Evolutionary conservation across 2,329 filamentous ascomycete genomes (phyloP).

Genomic region (Exophiala mesophila): DNA sequence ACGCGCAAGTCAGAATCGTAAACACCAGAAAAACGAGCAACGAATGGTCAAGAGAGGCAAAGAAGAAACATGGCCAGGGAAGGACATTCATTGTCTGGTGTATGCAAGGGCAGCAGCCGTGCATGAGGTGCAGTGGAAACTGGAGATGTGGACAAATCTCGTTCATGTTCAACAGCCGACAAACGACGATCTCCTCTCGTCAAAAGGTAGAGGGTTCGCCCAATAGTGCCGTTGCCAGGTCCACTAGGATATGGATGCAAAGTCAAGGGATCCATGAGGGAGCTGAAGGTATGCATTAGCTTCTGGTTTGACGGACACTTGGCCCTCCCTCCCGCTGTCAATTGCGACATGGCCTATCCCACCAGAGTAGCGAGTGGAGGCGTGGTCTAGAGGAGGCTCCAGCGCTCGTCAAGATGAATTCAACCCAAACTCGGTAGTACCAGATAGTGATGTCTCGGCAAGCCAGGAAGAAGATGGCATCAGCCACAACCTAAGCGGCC

Average conservation of each 20-base stretch:
- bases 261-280: slow-evolving; percentile 20
- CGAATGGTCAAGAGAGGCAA: too few species aligned
- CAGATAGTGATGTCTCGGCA: slow-evolving; percentile 24
- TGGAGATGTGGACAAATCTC: slow-evolving; percentile 16
- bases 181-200: slow-evolving; percentile 21
- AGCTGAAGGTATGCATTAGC: slow-evolving; percentile 24
- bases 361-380: slow-evolving; percentile 9
- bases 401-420: slow-evolving; percentile 11
- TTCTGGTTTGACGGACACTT: slow-evolving; percentile 24
- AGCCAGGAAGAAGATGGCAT: slow-evolving; percentile 17
- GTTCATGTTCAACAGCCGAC: slow-evolving; percentile 19
- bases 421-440: slow-evolving; percentile 15
- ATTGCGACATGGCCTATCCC: slow-evolving; percentile 23
- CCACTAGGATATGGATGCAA: slow-evolving; percentile 17
- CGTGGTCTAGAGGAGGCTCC: slow-evolving; percentile 17
- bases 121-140: background rate
- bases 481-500: slow-evolving; percentile 20
- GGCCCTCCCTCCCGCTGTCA: slow-evolving; percentile 22
- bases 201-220: slow-evolving; percentile 19
- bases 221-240: slow-evolving; percentile 21
- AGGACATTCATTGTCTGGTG: too few species aligned
- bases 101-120: background rate
- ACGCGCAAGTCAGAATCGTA: background rate
- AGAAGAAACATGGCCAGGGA: too few species aligned
- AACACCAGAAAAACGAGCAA: background rate